phyloP scores from a whole-genome alignment of 805 yeast genomes.

The Gaillardinia entomophila region DNA sequence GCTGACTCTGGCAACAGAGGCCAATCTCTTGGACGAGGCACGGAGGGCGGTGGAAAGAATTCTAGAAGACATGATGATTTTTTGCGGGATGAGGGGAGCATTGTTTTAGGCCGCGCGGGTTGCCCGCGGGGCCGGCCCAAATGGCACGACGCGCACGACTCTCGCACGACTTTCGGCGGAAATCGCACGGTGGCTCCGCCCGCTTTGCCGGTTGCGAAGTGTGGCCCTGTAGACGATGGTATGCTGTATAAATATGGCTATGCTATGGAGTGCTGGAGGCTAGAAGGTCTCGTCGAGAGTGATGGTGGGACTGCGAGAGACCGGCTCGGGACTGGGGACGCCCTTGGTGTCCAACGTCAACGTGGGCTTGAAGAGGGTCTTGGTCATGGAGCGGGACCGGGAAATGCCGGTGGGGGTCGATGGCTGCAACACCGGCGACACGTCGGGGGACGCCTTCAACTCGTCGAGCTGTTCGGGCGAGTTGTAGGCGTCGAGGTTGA shows the following conservation, averaged over 20 bases:
- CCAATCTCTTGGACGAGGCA: not conserved
- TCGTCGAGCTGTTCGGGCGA: constrained; percentile 17
- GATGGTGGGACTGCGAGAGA: constrained; percentile 27
- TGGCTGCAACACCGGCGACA: not conserved
- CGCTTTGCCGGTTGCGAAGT: too few relatives aligned
- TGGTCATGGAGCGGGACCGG: constrained; percentile 22
- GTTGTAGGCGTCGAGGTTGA: constrained; percentile 20
- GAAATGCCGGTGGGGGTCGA: not conserved
- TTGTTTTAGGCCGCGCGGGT: too few relatives aligned
- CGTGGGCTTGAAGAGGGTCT: constrained; percentile 31
- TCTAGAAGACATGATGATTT: not conserved
- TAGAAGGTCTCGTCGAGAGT: constrained; percentile 31
- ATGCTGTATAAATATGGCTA: too few relatives aligned
- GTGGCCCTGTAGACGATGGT: too few relatives aligned
- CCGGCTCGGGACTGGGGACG: not conserved
- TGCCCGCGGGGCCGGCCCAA: too few relatives aligned
- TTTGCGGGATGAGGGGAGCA: too few relatives aligned
- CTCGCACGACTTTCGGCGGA: too few relatives aligned
- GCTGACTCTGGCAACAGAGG: not conserved
- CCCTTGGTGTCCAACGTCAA: constrained; percentile 15
- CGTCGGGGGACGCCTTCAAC: too few relatives aligned
- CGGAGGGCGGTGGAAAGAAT: not conserved
- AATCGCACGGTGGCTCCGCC: too few relatives aligned
- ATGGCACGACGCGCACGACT: too few relatives aligned
- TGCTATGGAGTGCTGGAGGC: not conserved